Conservation (phyloP, 139 green algal genomes). For the Chlorella ohadii region DNA sequence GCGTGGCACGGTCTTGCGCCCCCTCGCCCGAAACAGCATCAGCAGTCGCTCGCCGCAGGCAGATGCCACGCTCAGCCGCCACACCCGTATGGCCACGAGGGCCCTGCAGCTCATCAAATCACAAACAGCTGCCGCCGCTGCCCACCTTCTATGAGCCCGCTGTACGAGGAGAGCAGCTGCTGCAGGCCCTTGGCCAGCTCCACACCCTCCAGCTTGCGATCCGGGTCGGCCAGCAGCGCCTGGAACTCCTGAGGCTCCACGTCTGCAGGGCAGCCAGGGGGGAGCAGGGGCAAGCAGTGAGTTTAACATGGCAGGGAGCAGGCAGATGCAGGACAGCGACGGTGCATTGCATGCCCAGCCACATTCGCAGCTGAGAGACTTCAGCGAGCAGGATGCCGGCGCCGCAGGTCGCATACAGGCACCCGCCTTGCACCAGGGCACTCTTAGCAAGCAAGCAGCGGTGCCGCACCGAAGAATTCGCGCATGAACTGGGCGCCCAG, state of each 20-base stretch:
- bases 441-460: not conserved
- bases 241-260: conserved; percentile 12
- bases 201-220: not conserved
- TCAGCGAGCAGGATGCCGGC: no score
- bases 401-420: no score
- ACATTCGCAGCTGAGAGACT: no score
- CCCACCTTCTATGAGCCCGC: conserved; percentile 25
- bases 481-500: conserved; percentile 31
- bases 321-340: no score
- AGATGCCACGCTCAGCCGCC: no score
- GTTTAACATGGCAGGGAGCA: not conserved
- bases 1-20: no score
- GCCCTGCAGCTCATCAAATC: no score
- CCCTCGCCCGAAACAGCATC: no score
- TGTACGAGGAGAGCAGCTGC: conserved; percentile 23
- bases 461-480: conserved; percentile 37
- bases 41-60: no score
- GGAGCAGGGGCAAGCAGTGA: not conserved
- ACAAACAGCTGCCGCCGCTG: not conserved
- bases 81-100: no score
- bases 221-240: not conserved
- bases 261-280: not conserved
- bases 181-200: conserved; percentile 5
- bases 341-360: no score
- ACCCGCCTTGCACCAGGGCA: no score